phyloP scores from a whole-genome alignment of 108 stramenopile genomes.

The Skeletonema costatum region DNA sequence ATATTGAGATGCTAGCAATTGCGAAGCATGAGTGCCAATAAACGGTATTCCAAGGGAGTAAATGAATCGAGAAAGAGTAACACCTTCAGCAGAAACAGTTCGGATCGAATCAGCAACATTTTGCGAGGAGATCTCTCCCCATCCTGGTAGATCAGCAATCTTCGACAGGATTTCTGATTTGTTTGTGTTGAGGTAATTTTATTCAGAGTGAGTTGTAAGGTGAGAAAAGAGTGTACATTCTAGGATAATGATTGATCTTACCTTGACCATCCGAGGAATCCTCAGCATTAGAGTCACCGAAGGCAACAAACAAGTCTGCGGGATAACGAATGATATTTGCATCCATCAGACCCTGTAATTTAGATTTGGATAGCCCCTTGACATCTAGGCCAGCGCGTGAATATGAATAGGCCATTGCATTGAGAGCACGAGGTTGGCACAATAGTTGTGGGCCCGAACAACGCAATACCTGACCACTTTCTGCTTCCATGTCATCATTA shows the following conservation, averaged over 20 bases:
- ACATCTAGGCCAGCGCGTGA: constrained; percentile 82
- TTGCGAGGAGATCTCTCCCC: constrained; percentile 74
- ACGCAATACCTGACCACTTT: constrained; percentile 69
- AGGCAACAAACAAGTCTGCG: constrained; percentile 64
- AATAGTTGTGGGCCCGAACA: constrained; percentile 76
- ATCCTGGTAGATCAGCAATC: constrained; percentile 64
- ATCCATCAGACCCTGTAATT: constrained; percentile 68
- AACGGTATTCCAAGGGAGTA: constrained; percentile 78
- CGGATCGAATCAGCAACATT: constrained; percentile 55
- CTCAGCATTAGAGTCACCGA: constrained; percentile 13
- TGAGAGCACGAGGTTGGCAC: constrained; percentile 78
- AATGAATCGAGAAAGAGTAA: constrained; percentile 69
- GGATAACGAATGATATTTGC: constrained; percentile 60
- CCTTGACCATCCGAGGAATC: constrained; percentile 10
- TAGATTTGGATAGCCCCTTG: constrained; percentile 72
- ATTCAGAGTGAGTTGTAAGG: background rate
- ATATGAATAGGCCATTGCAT: constrained; percentile 71
- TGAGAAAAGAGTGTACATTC: background rate
- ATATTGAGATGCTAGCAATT: constrained; percentile 65
- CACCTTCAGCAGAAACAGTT: constrained; percentile 51
- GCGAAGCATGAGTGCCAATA: constrained; percentile 71
- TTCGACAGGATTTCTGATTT: constrained; percentile 35
- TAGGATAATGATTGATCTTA: background rate
- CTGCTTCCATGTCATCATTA: background rate
- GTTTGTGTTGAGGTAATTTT: too few relatives aligned